Conservation (phyloP, 768 basidiomycete species). For the Trametes cingulata region DNA sequence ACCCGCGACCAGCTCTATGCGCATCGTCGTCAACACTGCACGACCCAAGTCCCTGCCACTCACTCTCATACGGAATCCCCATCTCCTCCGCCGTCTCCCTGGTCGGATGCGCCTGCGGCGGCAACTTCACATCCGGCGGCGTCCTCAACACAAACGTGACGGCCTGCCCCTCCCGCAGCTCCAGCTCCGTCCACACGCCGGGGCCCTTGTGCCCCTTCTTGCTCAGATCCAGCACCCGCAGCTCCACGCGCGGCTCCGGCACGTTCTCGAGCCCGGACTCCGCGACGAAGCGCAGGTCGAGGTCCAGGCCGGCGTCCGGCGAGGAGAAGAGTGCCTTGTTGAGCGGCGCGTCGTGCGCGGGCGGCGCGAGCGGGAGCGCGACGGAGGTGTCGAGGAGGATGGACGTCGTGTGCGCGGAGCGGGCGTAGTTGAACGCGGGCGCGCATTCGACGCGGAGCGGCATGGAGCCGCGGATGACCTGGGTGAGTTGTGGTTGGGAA, state of each 20-base stretch:
- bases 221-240: constrained; percentile 66
- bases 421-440: constrained; percentile 95
- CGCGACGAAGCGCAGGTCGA: constrained; percentile 78
- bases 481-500: constrained; percentile 4
- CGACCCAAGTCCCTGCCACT: constrained; percentile 1
- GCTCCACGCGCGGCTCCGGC: constrained; percentile 49
- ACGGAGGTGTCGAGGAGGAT: constrained; percentile 52
- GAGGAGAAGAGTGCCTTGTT: constrained; percentile 67
- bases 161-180: constrained; percentile 79
- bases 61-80: constrained; percentile 48
- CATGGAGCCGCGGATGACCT: constrained; percentile 82
- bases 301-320: constrained; percentile 41
- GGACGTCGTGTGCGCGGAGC: constrained; percentile 66
- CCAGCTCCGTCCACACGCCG: constrained; percentile 57
- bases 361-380: constrained; percentile 25
- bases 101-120: constrained; percentile 37
- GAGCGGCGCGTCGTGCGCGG: constrained; percentile 36
- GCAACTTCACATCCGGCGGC: constrained; percentile 37
- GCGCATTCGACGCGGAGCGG: constrained; percentile 87
- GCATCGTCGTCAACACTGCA: neutral
- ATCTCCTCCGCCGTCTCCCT: constrained; percentile 43
- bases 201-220: constrained; percentile 74
- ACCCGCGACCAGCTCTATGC: constrained; percentile 43
- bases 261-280: constrained; percentile 58
- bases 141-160: constrained; percentile 88